These are phyloP conservation scores for Crotalaria pallida DNA, from an alignment of 306 rosid genomes.

Conservation along the genomic window DNA sequence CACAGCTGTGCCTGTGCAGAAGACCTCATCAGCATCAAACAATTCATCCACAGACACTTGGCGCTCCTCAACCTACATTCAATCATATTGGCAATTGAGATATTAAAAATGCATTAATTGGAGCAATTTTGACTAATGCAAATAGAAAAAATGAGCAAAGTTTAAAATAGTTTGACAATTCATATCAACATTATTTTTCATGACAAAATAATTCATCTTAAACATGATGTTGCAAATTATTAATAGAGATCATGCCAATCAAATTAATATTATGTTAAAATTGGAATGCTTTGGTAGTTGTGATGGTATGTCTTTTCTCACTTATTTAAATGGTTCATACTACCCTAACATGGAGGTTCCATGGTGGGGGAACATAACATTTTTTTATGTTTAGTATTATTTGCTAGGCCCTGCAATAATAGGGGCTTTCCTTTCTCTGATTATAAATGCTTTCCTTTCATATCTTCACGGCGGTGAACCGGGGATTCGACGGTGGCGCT, in stretches of 20 bases:
- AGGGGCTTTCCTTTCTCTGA: too few species aligned
- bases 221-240: not conserved
- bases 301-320: too few species aligned
- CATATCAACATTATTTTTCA: slow-evolving; percentile 8
- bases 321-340: too few species aligned
- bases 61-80: slow-evolving; percentile 97
- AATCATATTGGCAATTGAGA: not conserved
- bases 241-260: not conserved
- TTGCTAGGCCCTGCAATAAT: too few species aligned
- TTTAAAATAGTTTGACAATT: not conserved
- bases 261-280: not conserved
- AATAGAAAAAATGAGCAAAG: not conserved
- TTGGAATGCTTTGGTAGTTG: too few species aligned
- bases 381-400: too few species aligned
- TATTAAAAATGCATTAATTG: not conserved
- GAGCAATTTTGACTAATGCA: not conserved
- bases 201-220: not conserved
- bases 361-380: too few species aligned
- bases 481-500: too few species aligned
- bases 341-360: too few species aligned
- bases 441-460: too few species aligned
- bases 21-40: slow-evolving; percentile 90
- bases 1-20: slow-evolving; percentile 95
- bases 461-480: too few species aligned
- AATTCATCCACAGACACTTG: slow-evolving; percentile 76